Evolutionary conservation across 148 eudicot genomes (phyloP).

Genomic region (Cornus kousa): DNA sequence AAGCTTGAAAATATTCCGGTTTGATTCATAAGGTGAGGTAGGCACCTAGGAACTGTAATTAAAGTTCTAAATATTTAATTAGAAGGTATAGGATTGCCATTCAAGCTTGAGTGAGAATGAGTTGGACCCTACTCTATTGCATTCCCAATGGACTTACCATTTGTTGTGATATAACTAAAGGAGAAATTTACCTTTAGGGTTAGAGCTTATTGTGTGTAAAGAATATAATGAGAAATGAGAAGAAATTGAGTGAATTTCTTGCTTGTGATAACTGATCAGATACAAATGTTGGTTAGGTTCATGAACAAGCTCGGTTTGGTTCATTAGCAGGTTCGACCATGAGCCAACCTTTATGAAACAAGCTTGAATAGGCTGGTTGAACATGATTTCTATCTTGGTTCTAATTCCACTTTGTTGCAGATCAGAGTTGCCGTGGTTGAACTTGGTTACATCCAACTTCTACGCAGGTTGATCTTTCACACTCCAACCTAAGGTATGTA

Average conservation of each 20-base stretch:
- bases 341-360: no score
- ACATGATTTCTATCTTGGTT: not conserved
- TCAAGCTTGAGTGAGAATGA: not conserved
- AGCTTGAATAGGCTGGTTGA: not conserved
- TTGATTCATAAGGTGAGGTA: no score
- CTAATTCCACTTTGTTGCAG: no score
- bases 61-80: no score
- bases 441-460: no score
- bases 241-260: no score
- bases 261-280: not conserved
- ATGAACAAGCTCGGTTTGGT: not conserved
- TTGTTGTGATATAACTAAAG: no score
- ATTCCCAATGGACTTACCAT: no score
- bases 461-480: not conserved
- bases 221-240: not conserved
- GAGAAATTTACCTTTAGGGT: not conserved
- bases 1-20: no score
- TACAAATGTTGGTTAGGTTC: not conserved
- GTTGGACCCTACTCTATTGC: not conserved
- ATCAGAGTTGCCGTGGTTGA: no score
- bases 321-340: not conserved
- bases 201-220: not conserved
- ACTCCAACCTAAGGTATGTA: not conserved
- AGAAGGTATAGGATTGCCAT: not conserved
- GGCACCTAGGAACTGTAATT: no score